Percentiles rank a stretch among this genome's conserved stretches.
Conservation (phyloP, 2,329 filamentous ascomycete species). For the Didymella sp. region DNA sequence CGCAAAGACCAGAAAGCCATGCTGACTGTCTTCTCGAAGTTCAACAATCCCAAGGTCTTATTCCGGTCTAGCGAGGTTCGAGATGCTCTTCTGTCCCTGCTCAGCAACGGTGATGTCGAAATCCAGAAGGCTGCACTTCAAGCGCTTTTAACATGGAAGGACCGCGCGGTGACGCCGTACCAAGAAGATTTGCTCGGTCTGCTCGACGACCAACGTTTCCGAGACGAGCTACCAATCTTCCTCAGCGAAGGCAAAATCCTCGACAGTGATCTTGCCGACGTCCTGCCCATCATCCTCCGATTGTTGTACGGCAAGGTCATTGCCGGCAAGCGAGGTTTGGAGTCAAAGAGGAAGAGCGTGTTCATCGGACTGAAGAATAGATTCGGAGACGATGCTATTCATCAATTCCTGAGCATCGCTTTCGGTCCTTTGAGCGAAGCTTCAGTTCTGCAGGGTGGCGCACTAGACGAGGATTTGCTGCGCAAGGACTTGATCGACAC, state of each 20-base stretch:
- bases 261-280: conserved; percentile 70
- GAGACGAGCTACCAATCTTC: conserved; percentile 90
- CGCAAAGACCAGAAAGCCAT: conserved; percentile 84
- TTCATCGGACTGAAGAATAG: conserved; percentile 77
- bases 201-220: conserved; percentile 88
- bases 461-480: conserved; percentile 55
- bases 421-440: conserved; percentile 73
- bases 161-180: conserved; percentile 75
- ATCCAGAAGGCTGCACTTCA: conserved; percentile 86
- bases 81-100: conserved; percentile 72
- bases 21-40: conserved; percentile 81
- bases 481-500: conserved; percentile 64
- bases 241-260: conserved; percentile 74
- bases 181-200: conserved; percentile 85
- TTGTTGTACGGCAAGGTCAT: conserved; percentile 90
- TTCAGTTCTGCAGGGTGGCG: conserved; percentile 61
- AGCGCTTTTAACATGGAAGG: conserved; percentile 88
- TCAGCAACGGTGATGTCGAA: conserved; percentile 88
- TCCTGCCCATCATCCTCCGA: conserved; percentile 87
- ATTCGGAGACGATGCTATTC: conserved; percentile 75
- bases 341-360: conserved; percentile 74
- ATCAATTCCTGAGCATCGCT: conserved; percentile 82
- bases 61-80: conserved; percentile 81
- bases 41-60: conserved; percentile 83
- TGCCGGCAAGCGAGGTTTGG: conserved; percentile 80